Conservation (phyloP, 2,329 filamentous ascomycete genomes). For the Botrytis porri region DNA sequence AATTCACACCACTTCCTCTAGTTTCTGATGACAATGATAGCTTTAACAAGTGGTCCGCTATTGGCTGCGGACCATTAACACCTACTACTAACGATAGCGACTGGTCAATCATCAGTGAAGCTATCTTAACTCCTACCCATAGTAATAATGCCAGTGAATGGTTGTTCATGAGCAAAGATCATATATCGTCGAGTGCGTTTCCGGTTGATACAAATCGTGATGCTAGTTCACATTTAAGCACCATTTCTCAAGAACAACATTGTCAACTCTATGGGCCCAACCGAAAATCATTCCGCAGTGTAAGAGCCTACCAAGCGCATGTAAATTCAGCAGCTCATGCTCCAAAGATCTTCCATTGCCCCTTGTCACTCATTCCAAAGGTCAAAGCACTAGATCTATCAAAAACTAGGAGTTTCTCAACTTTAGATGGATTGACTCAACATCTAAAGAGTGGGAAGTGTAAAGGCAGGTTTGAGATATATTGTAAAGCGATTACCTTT, state of each 20-base stretch:
- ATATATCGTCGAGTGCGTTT: slow-evolving; percentile 14
- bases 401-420: slow-evolving; percentile 18
- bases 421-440: slow-evolving; percentile 23
- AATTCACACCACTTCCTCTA: slow-evolving; percentile 7
- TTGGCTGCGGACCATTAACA: slow-evolving; percentile 11
- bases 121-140: slow-evolving; percentile 15
- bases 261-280: slow-evolving; percentile 17
- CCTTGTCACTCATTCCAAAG: slow-evolving; percentile 19
- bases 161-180: slow-evolving; percentile 19
- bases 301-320: slow-evolving; percentile 19
- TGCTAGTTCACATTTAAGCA: slow-evolving; percentile 3
- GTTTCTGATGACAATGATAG: slow-evolving; percentile 12
- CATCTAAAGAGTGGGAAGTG: slow-evolving; percentile 24
- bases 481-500: slow-evolving; percentile 18
- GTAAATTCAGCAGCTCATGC: slow-evolving; percentile 20
- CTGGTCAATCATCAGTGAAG: slow-evolving; percentile 19
- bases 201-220: slow-evolving; percentile 7
- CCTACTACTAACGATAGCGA: slow-evolving; percentile 20
- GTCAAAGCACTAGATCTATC: slow-evolving; percentile 1
- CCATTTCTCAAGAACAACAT: slow-evolving; percentile 12
- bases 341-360: slow-evolving; percentile 22
- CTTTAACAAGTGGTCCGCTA: slow-evolving; percentile 21
- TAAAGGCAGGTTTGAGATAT: slow-evolving; percentile 19
- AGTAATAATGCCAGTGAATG: slow-evolving; percentile 21
- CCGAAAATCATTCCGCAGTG: slow-evolving; percentile 18